Percentiles rank a stretch among this genome's conserved stretches.
Evolutionary conservation across 768 basidiomycete genomes (phyloP).

Genomic region (Pleurotus platypus): DNA sequence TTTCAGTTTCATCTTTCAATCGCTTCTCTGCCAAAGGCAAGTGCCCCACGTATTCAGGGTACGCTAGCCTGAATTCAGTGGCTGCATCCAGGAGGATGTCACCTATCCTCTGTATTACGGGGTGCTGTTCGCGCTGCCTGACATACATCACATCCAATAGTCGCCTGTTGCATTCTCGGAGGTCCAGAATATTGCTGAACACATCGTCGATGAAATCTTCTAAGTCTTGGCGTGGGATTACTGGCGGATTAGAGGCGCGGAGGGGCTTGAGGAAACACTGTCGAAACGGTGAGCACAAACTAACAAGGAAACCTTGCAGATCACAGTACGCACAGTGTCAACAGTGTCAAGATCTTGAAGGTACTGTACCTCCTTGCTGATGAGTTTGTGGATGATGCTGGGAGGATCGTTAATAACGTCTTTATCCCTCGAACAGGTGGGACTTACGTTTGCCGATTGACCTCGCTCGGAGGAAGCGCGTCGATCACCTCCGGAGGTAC

Average conservation of each 20-base stretch:
- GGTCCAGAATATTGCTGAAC: constrained; percentile 83
- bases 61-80: constrained; percentile 81
- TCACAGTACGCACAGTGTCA: constrained; percentile 45
- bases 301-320: neutral
- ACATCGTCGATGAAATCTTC: constrained; percentile 88
- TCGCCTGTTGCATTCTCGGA: constrained; percentile 79
- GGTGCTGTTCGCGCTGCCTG: constrained; percentile 80
- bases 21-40: constrained; percentile 83
- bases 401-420: neutral
- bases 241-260: constrained; percentile 37
- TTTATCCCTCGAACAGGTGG: neutral
- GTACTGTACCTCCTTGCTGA: constrained; percentile 87
- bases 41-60: constrained; percentile 83
- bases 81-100: constrained; percentile 88
- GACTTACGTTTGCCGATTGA: constrained; percentile 71
- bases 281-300: neutral
- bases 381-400: constrained; percentile 83
- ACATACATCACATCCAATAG: constrained; percentile 86
- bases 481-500: constrained; percentile 35
- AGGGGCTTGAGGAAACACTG: constrained; percentile 42
- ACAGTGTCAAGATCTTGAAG: constrained; percentile 82
- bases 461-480: constrained; percentile 70
- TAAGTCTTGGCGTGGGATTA: constrained; percentile 47
- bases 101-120: constrained; percentile 81
- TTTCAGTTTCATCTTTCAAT: constrained; percentile 82